phyloP scores from a whole-genome alignment of 441 rosid species.

The Melastoma candidum region DNA sequence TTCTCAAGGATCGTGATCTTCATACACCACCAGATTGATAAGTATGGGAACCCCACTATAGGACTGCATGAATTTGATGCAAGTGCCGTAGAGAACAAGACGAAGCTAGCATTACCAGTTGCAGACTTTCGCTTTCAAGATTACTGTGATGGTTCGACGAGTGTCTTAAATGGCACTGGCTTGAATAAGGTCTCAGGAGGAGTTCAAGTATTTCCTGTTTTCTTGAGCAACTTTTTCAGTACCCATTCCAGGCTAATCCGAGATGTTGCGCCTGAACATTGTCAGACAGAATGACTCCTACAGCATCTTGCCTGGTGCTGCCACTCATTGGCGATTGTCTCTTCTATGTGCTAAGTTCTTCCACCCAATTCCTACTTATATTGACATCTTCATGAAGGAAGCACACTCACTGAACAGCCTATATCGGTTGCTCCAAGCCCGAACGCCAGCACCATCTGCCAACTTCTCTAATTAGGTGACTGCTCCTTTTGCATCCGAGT shows the following conservation, averaged over 20 bases:
- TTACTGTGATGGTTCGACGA: constrained; percentile 58
- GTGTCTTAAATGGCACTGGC: constrained; percentile 75
- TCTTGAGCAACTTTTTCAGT: constrained; percentile 49
- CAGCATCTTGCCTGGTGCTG: constrained; percentile 31
- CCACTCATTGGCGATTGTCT: constrained; percentile 38
- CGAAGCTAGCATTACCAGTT: constrained; percentile 66
- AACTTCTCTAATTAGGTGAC: constrained; percentile 27
- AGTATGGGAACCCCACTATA: constrained; percentile 48
- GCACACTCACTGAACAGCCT: constrained; percentile 12
- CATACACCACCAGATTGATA: constrained; percentile 53
- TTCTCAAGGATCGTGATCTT: constrained; percentile 69
- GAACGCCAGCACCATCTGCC: constrained; percentile 30
- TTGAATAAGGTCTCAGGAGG: constrained; percentile 58
- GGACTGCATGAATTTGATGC: constrained; percentile 66
- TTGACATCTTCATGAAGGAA: constrained; percentile 24
- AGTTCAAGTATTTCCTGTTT: constrained; percentile 38
- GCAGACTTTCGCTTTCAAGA: constrained; percentile 58
- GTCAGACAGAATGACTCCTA: constrained; percentile 34
- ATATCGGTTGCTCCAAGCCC: constrained; percentile 9
- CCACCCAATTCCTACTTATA: constrained; percentile 33
- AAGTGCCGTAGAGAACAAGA: constrained; percentile 50
- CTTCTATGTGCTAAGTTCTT: constrained; percentile 34
- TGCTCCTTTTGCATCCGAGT: neutral
- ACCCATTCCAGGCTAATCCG: constrained; percentile 52
- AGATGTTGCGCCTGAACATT: constrained; percentile 48